Conservation (phyloP, 345 rosid species). For the Eucalyptus pauciflora region DNA sequence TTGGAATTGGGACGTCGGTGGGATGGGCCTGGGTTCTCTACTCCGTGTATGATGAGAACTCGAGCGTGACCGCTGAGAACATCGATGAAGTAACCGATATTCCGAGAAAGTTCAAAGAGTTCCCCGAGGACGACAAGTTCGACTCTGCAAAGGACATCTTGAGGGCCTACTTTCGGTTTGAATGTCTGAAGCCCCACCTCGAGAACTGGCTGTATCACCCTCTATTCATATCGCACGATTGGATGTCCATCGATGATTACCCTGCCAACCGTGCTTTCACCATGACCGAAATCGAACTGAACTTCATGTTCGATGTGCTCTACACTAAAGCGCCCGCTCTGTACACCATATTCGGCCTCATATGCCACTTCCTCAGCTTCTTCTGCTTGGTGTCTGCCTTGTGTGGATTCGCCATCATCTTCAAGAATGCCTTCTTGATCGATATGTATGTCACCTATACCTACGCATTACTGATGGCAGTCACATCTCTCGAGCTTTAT, state of each 20-base stretch:
- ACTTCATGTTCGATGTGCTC: constrained; percentile 17
- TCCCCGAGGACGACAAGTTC: neutral
- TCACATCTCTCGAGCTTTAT: neutral
- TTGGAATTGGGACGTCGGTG: neutral
- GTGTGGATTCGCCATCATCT: neutral
- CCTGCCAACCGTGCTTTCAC: neutral
- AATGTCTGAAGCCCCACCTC: neutral
- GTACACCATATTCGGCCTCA: neutral
- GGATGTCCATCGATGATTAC: neutral
- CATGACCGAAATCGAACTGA: constrained; percentile 27
- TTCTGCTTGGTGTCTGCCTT: neutral
- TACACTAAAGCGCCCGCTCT: constrained; percentile 18
- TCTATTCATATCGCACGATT: neutral
- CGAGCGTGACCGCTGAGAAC: neutral
- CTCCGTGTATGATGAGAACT: neutral
- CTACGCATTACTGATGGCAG: neutral
- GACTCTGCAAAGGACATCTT: neutral
- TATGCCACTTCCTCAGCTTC: neutral
- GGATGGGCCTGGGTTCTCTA: neutral
- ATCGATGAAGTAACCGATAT: neutral
- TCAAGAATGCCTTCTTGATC: neutral
- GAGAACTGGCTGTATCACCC: neutral
- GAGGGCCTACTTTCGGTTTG: neutral
- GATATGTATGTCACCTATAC: constrained; percentile 19
- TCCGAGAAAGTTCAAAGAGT: fast-evolving